These are phyloP conservation scores for Auricularia sp. DNA, from an alignment of 768 basidiomycete species.

Conservation along the genomic window DNA sequence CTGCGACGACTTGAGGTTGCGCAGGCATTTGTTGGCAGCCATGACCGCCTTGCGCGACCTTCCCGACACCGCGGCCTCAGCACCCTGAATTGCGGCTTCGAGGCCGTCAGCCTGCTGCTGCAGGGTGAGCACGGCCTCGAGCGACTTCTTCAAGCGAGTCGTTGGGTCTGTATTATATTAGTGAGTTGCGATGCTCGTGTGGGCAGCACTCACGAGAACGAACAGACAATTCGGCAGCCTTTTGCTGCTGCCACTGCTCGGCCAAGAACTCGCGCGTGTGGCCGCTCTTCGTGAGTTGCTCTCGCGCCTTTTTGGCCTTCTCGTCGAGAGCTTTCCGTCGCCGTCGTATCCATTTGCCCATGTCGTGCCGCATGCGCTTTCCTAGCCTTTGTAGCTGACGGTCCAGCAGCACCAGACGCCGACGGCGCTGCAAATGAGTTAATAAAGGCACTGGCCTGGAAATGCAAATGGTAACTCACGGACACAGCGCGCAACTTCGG, in stretches of 20 bases:
- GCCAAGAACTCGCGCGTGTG: constrained; percentile 13
- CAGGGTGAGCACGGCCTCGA: constrained; percentile 21
- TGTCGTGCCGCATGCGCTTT: constrained; percentile 15
- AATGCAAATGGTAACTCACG: too few relatives aligned
- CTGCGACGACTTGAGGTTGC: background rate
- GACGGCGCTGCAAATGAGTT: constrained; percentile 11
- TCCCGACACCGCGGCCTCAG: constrained; percentile 6
- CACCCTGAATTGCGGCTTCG: constrained; percentile 14
- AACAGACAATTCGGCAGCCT: constrained; percentile 20
- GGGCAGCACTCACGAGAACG: constrained; percentile 20
- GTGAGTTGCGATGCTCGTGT: background rate
- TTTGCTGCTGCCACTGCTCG: constrained; percentile 25
- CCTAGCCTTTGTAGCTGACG: constrained; percentile 20
- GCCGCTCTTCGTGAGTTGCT: constrained; percentile 12
- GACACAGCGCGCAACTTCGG: constrained; percentile 12
- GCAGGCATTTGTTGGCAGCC: background rate
- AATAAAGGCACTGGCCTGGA: too few relatives aligned
- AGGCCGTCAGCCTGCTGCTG: constrained; percentile 20
- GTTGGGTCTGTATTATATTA: constrained; percentile 2
- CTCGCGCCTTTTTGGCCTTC: constrained; percentile 9
- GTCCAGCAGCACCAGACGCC: constrained; percentile 26
- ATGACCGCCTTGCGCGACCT: background rate
- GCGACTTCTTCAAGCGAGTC: constrained; percentile 21
- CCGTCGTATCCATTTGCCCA: constrained; percentile 24
- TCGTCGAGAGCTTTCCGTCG: constrained; percentile 11